Evolutionary conservation across 345 rosid genomes (phyloP).

Genomic region (Pistacia atlantica): DNA sequence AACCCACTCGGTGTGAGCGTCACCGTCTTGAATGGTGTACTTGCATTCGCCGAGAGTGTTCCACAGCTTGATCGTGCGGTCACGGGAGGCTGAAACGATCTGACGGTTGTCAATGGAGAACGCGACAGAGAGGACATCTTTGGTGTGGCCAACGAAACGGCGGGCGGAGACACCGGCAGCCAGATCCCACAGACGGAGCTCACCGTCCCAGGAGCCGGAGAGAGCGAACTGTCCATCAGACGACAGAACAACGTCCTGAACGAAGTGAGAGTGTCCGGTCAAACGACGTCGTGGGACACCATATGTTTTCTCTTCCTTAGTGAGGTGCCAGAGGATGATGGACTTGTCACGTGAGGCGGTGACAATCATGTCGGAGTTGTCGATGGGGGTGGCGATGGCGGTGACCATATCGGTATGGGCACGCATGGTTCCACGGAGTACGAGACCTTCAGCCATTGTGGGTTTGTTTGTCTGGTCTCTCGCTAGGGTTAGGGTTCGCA

Average conservation of each 20-base stretch:
- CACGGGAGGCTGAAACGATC: conserved; percentile 96
- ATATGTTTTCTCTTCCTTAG: conserved; percentile 81
- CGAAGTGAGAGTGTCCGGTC: conserved; percentile 95
- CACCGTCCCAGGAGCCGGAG: conserved; percentile 97
- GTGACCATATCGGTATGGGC: conserved; percentile 97
- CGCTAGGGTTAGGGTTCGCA: conserved; percentile 9
- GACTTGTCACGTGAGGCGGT: conserved; percentile 96
- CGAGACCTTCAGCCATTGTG: conserved; percentile 67
- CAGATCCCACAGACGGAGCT: conserved; percentile 98
- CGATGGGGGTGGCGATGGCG: conserved; percentile 90
- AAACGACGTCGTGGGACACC: conserved; percentile 90
- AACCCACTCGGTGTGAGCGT: conserved; percentile 89
- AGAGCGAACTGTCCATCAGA: conserved; percentile 97
- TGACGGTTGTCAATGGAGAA: conserved; percentile 96
- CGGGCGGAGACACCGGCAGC: conserved; percentile 75
- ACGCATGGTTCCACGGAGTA: conserved; percentile 87
- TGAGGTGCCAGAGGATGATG: conserved; percentile 83
- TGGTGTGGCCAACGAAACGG: conserved; percentile 92
- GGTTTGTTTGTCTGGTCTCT: not conserved
- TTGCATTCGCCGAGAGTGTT: conserved; percentile 97
- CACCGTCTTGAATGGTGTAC: conserved; percentile 90
- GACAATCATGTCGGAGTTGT: conserved; percentile 90
- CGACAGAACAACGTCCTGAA: conserved; percentile 93
- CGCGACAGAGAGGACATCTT: conserved; percentile 93
- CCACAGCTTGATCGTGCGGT: conserved; percentile 94